A percentile compares a stretch with the other conserved stretches of the same genome.
Evolutionary conservation across 371 early-diverging fungal genomes (phyloP).

Genomic region (Lichtheimia ramosa): DNA sequence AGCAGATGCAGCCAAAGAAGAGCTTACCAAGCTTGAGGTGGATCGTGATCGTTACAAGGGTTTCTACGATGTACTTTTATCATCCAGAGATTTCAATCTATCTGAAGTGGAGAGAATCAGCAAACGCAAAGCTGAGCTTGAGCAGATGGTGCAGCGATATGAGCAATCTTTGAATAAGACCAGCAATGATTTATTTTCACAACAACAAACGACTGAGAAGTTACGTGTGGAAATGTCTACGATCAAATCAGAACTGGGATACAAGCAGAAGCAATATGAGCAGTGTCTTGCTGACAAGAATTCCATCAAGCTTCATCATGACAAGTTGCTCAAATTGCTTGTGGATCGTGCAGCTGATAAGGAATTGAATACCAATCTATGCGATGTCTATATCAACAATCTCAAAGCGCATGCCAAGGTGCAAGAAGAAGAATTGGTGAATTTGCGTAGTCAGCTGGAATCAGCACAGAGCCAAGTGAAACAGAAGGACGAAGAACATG

Average conservation of each 20-base stretch:
- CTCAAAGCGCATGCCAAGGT: background rate
- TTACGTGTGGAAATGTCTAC: too few relatives aligned
- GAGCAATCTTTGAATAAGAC: too few relatives aligned
- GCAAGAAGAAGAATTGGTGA: background rate
- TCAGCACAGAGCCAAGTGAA: background rate
- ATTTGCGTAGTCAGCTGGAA: background rate
- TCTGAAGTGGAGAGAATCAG: background rate
- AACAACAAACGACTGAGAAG: too few relatives aligned
- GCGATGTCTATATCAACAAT: background rate
- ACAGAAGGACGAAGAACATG: background rate
- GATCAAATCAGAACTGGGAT: too few relatives aligned
- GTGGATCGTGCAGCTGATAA: too few relatives aligned
- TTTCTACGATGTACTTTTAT: background rate
- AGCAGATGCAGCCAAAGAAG: background rate
- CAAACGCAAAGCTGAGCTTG: background rate
- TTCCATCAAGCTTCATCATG: too few relatives aligned
- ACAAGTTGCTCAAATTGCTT: too few relatives aligned
- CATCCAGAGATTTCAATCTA: background rate
- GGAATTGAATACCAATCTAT: too few relatives aligned
- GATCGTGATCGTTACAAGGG: background rate
- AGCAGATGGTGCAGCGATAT: background rate
- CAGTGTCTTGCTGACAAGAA: too few relatives aligned
- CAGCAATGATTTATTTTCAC: too few relatives aligned
- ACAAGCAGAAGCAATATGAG: too few relatives aligned
- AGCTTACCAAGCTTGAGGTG: background rate